phyloP scores from a whole-genome alignment of 148 eudicot genomes.

The Fagopyrum tataricum region DNA sequence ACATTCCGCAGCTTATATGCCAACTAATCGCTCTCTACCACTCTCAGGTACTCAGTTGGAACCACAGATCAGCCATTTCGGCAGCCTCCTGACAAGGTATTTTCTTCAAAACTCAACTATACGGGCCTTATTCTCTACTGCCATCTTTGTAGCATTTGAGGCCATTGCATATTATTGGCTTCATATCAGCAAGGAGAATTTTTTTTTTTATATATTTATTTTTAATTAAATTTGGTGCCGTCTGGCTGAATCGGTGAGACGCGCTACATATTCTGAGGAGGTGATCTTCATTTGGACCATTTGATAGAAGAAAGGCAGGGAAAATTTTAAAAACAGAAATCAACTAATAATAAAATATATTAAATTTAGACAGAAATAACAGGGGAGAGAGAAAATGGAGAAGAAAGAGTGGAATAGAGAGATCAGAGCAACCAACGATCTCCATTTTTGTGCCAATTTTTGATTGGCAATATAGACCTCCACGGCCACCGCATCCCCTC shows the following conservation, averaged over 20 bases:
- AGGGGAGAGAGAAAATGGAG: slow-evolving; percentile 16
- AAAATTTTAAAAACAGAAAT: background rate
- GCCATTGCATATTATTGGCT: background rate
- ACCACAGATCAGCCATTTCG: background rate
- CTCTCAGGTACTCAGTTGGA: too few relatives aligned
- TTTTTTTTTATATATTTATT: background rate
- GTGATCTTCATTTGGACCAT: background rate
- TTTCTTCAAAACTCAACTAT: background rate
- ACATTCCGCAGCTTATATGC: background rate
- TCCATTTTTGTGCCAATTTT: background rate
- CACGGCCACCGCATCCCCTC: background rate
- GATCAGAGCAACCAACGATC: slow-evolving; percentile 28
- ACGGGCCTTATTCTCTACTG: background rate
- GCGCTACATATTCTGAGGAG: background rate
- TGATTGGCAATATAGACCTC: background rate
- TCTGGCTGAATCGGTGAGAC: background rate
- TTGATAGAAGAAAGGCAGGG: background rate
- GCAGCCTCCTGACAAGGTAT: background rate
- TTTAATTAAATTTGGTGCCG: background rate
- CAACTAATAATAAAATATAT: slow-evolving; percentile 1
- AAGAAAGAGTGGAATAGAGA: slow-evolving; percentile 10
- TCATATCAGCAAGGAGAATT: background rate
- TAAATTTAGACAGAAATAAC: background rate
- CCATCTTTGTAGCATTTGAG: background rate
- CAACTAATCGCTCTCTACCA: background rate